Base-by-base conservation (phyloP, 2,329 filamentous ascomycete species). In the Eutypella sp. region DNA sequence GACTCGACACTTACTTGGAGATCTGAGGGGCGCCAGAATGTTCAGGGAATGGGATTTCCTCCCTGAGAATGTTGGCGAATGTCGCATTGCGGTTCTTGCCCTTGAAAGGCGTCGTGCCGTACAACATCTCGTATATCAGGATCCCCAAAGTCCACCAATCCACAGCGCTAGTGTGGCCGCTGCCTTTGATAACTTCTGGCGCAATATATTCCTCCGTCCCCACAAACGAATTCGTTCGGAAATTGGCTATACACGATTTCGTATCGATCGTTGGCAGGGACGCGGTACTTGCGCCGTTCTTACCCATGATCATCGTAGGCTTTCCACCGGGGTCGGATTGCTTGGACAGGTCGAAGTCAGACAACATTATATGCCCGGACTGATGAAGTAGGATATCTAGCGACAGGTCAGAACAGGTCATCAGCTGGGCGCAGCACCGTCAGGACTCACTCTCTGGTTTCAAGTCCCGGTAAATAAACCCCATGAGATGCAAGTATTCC, bases 71-170 rank as follows among this genome's bases (percentile, higher is more conserved):
- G 64, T 97, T 99, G 50, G 91, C 92, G 71, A 99, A 99, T 0
- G 93, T 99, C 13, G 91, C 90, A 60, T 97, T 99, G 33, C 93
- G 82, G 68, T 96, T 99, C 80, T 99, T 97, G 57, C 93, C 93
- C 74, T 99, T 99, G 78, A 99, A 99, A 1, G 93, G 93, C 1
- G 93, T 99, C 1, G 92, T 99, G 45, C 93, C 93, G 70, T 92
- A 99, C 29, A 99, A 76, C 93, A 99, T 99, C 69, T 99, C 93
- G 66, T 97, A 99, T 46, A 99, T 90, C 61, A 99, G 71, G 56
- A 99, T 97, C 18, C 93, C 93, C 44, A 99, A 70, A 1, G 93
- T 99, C 93, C 93, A 99, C 93, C 93, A 99, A 67, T 99, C 93
- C 13, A 99, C 93, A 13, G 93, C 93, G 63, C 92, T 97, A 7